These are phyloP conservation scores for Nakazawaea wickerhamii DNA, from an alignment of 805 yeast genomes.

Conservation along the genomic window DNA sequence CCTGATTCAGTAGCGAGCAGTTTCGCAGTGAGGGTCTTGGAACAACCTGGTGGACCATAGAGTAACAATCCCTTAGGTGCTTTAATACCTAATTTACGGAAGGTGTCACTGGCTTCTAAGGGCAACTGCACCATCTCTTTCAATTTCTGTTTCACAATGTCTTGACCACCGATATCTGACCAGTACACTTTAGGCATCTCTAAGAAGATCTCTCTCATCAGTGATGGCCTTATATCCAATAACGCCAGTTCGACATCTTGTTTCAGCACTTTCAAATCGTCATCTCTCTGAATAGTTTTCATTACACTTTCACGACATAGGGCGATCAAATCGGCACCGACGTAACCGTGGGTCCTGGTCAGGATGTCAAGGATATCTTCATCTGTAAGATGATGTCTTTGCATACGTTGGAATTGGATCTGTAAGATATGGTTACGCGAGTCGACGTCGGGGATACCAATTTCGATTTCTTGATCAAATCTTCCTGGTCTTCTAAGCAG, in stretches of 20 bases:
- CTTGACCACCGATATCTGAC: conserved; percentile 96
- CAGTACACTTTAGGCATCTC: conserved; percentile 94
- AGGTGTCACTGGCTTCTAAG: conserved; percentile 72
- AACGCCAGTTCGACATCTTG: conserved; percentile 68
- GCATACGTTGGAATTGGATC: conserved; percentile 55
- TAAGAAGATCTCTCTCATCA: conserved; percentile 91
- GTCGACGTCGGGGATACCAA: conserved; percentile 85
- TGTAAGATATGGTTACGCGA: conserved; percentile 70
- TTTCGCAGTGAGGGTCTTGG: conserved; percentile 91
- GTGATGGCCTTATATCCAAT: conserved; percentile 85
- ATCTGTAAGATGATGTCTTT: conserved; percentile 41
- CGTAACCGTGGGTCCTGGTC: conserved; percentile 88
- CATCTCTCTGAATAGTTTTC: conserved; percentile 66
- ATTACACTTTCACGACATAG: conserved; percentile 84
- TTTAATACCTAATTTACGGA: conserved; percentile 67
- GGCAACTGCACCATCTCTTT: conserved; percentile 92
- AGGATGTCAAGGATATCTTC: conserved; percentile 63
- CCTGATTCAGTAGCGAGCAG: conserved; percentile 96
- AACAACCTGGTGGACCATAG: conserved; percentile 98
- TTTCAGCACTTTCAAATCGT: conserved; percentile 34
- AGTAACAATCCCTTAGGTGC: conserved; percentile 92
- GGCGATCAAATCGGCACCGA: conserved; percentile 92
- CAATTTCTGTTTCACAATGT: conserved; percentile 70
- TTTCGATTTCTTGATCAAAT: conserved; percentile 84
- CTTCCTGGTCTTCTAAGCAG: conserved; percentile 84